These are phyloP conservation scores for Casuarina glauca DNA, from an alignment of 306 rosid species.

Conservation along the genomic window DNA sequence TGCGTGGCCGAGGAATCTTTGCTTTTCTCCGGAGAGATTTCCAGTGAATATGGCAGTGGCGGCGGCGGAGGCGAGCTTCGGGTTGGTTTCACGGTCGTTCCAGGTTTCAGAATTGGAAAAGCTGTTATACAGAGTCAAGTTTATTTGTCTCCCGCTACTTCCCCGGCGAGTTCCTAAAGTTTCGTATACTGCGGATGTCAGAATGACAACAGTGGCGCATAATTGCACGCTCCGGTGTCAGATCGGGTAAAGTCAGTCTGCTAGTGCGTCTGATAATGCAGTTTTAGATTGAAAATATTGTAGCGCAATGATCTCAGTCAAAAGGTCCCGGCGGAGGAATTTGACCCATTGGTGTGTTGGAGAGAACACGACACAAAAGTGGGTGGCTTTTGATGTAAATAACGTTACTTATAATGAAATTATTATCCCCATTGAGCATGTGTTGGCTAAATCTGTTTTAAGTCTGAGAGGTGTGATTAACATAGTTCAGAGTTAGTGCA, in stretches of 20 bases:
- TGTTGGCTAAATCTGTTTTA: no score
- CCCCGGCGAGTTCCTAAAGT: slow-evolving; percentile 14
- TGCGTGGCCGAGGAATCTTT: slow-evolving; percentile 51
- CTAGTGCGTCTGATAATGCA: neutral
- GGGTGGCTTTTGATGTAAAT: neutral
- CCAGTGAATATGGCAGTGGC: slow-evolving; percentile 10
- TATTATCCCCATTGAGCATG: neutral
- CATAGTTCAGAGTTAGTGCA: no score
- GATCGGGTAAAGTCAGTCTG: neutral
- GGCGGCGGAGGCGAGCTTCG: slow-evolving; percentile 31
- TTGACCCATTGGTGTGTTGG: neutral
- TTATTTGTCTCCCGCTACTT: slow-evolving; percentile 50
- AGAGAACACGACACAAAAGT: neutral
- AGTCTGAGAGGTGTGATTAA: no score
- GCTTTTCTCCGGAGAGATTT: slow-evolving; percentile 35
- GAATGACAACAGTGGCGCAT: neutral
- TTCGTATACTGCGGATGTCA: neutral
- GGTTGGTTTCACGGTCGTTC: slow-evolving; percentile 83
- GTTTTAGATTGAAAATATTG: neutral
- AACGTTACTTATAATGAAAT: neutral
- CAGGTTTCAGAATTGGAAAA: slow-evolving; percentile 76
- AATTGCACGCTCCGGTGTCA: neutral
- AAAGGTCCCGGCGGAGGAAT: neutral
- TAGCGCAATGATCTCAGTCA: neutral
- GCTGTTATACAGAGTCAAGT: slow-evolving; percentile 79